Evolutionary conservation across 805 yeast genomes (phyloP), one percentile per base, ranked within the genome.

Genomic region (Pichia sporocuriosa): DNA sequence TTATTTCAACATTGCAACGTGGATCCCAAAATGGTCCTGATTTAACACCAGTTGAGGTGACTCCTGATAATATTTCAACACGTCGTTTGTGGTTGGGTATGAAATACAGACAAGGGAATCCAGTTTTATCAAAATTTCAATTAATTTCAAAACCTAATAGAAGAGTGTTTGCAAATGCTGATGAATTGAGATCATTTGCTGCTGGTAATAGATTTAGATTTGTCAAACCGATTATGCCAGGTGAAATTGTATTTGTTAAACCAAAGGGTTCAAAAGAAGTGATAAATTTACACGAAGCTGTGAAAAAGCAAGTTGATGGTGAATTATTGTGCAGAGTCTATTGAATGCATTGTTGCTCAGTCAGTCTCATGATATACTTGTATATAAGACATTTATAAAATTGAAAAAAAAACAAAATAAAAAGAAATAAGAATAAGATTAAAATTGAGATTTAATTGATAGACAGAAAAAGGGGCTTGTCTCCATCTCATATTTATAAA

Each of bases 1-100:
- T 90, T 59, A 68, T 93, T 33, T 75, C 88, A 1, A 75, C 88
- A 2, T 73, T 93, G 39, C 94, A 85, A 56, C 76, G 85, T 55
- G 98, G 98, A 3, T 83, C 90, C 8, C 68, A 76, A 2, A 59
- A 73, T 9, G 96, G 96, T 1, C 97, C 98, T 12, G 97, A 93
- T 60, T 58, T 67, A 34, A 67, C 67, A 2, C 82, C 89, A 1
- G 78, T 77, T 4, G 88, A 82, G 32, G 84, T 79, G 19, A 88
- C 97, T 0, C 88, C 83, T 26, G 95, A 85, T 58, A 89, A 90
- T 57, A 77, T 93, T 24, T 64, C 95, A 16, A 74, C 89, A 1
- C 78, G 97, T 56, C 73, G 95, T 52, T 71, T 93, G 38, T 93
- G 98, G 98, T 62, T 93, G 17, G 94, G 89, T 2, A 68, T 93